A percentile compares a stretch with the other conserved stretches of the same genome.
These are phyloP conservation scores for Irpex sp. DNA, from an alignment of 1,284 basidiomycete species.

Conservation along the genomic window DNA sequence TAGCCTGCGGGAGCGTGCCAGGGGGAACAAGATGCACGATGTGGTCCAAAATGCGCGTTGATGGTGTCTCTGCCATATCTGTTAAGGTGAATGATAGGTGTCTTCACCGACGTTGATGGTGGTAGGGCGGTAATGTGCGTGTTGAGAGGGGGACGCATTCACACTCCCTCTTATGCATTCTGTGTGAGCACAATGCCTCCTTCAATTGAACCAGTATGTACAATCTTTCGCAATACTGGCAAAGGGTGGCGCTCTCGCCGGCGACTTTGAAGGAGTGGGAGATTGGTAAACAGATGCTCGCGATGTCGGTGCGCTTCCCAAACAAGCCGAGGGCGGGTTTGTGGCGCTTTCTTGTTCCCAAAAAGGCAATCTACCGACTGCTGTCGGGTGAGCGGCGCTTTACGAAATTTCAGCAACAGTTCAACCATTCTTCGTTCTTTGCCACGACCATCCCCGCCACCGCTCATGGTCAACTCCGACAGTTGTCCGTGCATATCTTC, in stretches of 20 bases:
- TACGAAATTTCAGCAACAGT: background rate
- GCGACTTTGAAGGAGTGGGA: too few relatives aligned
- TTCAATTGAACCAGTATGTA: background rate
- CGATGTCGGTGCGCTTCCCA: background rate
- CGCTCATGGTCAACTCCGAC: background rate
- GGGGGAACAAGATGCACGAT: conserved; percentile 67
- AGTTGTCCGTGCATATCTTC: background rate
- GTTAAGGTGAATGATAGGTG: background rate
- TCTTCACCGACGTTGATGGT: too few relatives aligned
- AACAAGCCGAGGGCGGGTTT: background rate
- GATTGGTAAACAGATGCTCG: background rate
- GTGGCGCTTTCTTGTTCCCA: background rate
- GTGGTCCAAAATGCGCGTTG: conserved; percentile 58
- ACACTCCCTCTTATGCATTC: background rate
- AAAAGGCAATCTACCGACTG: background rate
- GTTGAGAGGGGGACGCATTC: too few relatives aligned
- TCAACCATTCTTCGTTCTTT: background rate
- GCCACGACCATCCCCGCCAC: background rate
- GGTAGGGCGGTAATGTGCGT: too few relatives aligned
- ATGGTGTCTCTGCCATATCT: conserved; percentile 15
- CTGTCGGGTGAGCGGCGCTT: background rate
- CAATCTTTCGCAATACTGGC: background rate
- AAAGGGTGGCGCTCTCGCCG: background rate
- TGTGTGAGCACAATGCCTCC: background rate
- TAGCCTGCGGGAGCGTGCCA: conserved; percentile 46